A percentile compares a stretch with the other conserved stretches of the same genome.
Evolutionary conservation across 2,329 filamentous ascomycete genomes (phyloP).

Genomic region (Davidsoniella eucalypti): DNA sequence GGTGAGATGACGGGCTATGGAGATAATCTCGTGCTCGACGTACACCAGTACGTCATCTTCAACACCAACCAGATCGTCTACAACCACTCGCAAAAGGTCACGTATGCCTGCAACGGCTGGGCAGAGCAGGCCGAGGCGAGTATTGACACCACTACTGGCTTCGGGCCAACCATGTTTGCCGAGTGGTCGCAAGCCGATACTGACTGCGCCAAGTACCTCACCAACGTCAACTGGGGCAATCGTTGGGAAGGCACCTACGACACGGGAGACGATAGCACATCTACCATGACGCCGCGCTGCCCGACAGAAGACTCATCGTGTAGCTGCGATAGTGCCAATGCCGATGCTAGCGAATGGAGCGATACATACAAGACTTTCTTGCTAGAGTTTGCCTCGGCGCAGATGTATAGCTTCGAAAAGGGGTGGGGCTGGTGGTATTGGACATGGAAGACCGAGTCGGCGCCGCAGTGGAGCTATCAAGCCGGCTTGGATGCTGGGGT

Average conservation of each 20-base stretch:
- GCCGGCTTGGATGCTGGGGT: conserved; percentile 61
- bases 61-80: conserved; percentile 73
- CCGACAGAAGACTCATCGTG: conserved; percentile 51
- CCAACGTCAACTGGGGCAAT: conserved; percentile 74
- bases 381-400: conserved; percentile 79
- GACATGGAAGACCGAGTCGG: conserved; percentile 87
- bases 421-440: conserved; percentile 99
- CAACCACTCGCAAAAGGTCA: conserved; percentile 67
- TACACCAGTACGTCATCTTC: conserved; percentile 98
- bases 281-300: conserved; percentile 56
- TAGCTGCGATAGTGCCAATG: conserved; percentile 61
- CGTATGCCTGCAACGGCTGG: conserved; percentile 81
- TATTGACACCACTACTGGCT: conserved; percentile 60
- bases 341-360: conserved; percentile 50
- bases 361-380: conserved; percentile 70
- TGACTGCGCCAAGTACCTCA: conserved; percentile 75
- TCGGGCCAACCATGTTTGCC: conserved; percentile 84
- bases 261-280: conserved; percentile 43
- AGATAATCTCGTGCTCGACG: conserved; percentile 65
- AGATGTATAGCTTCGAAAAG: conserved; percentile 87
- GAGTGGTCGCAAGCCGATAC: conserved; percentile 98
- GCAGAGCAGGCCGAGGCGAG: conserved; percentile 57
- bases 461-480: conserved; percentile 85
- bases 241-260: conserved; percentile 83
- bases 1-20: conserved; percentile 57